These are phyloP conservation scores for Penicillium roqueforti DNA, from an alignment of 495 filamentous ascomycete genomes.

Conservation along the genomic window DNA sequence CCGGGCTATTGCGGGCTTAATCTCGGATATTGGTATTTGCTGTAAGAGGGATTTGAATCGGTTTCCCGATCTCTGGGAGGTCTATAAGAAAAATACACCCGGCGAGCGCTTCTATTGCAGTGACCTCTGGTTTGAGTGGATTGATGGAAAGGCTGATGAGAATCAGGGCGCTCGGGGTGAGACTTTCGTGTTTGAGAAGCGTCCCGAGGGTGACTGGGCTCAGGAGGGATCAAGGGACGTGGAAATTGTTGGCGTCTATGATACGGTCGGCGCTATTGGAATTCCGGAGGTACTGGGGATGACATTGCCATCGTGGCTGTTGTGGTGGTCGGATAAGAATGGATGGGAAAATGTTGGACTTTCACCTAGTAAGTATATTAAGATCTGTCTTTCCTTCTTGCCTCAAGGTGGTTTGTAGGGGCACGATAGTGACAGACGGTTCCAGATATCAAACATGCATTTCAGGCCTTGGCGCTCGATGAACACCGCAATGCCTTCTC, in stretches of 20 bases:
- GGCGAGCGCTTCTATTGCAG: constrained; percentile 18
- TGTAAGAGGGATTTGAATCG: constrained; percentile 37
- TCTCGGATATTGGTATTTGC: constrained; percentile 48
- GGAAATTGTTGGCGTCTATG: constrained; percentile 54
- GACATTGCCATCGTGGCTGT: constrained; percentile 9
- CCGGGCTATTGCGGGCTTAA: constrained; percentile 51
- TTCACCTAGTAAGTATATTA: constrained; percentile 14
- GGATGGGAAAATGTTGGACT: constrained; percentile 3
- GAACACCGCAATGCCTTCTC: constrained; percentile 49
- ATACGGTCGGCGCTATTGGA: constrained; percentile 50
- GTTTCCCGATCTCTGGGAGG: constrained; percentile 45
- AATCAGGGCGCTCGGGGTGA: constrained; percentile 17
- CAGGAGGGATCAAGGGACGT: constrained; percentile 28
- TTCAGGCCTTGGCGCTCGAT: constrained; percentile 57
- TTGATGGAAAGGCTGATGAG: constrained; percentile 22
- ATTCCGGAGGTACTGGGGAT: constrained; percentile 23
- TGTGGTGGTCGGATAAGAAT: not conserved
- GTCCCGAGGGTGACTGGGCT: constrained; percentile 14
- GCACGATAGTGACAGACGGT: constrained; percentile 14
- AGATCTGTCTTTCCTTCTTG: not conserved
- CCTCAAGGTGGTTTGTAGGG: not conserved
- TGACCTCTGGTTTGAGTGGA: constrained; percentile 10
- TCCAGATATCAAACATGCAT: constrained; percentile 51
- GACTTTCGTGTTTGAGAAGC: constrained; percentile 8
- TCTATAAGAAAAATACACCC: constrained; percentile 38